Conservation (phyloP, 1,139 yeast species). For the Suhomyces terraborum region DNA sequence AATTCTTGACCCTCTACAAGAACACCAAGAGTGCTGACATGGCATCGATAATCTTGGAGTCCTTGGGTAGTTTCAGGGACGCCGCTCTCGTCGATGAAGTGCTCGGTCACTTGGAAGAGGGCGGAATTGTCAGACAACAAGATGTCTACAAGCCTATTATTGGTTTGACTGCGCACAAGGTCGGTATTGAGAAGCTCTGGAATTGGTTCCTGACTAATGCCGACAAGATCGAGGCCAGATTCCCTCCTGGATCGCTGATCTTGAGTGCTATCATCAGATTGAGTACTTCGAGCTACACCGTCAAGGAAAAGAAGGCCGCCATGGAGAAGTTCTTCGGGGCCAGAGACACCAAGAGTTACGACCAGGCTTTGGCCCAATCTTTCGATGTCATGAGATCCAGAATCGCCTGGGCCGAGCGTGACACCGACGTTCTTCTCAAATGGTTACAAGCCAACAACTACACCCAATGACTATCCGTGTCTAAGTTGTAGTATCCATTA, state of each 20-base stretch:
- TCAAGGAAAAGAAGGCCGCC: slow-evolving; percentile 55
- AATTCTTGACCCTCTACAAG: slow-evolving; percentile 62
- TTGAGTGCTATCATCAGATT: slow-evolving; percentile 70
- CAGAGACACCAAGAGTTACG: slow-evolving; percentile 71
- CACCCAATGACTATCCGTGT: slow-evolving; percentile 8
- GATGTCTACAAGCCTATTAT: slow-evolving; percentile 79
- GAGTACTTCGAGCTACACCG: slow-evolving; percentile 66
- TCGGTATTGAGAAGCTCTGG: slow-evolving; percentile 72
- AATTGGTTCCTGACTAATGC: slow-evolving; percentile 77
- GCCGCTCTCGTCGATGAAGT: slow-evolving; percentile 60
- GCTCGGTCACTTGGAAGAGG: slow-evolving; percentile 61
- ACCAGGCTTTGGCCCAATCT: slow-evolving; percentile 71
- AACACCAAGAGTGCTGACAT: slow-evolving; percentile 72
- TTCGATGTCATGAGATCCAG: slow-evolving; percentile 66
- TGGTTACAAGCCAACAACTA: slow-evolving; percentile 57
- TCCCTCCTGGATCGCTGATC: slow-evolving; percentile 85
- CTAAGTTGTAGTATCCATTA: neutral
- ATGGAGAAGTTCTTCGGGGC: slow-evolving; percentile 59
- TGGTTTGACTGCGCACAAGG: slow-evolving; percentile 62
- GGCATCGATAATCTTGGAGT: slow-evolving; percentile 70
- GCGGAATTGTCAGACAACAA: slow-evolving; percentile 72
- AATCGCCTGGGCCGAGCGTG: slow-evolving; percentile 68
- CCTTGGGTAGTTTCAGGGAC: slow-evolving; percentile 72
- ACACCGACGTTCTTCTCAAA: slow-evolving; percentile 50
- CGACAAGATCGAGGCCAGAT: slow-evolving; percentile 60